Evolutionary conservation across 768 basidiomycete genomes (phyloP).

Genomic region (Naganishia friedmannii): DNA sequence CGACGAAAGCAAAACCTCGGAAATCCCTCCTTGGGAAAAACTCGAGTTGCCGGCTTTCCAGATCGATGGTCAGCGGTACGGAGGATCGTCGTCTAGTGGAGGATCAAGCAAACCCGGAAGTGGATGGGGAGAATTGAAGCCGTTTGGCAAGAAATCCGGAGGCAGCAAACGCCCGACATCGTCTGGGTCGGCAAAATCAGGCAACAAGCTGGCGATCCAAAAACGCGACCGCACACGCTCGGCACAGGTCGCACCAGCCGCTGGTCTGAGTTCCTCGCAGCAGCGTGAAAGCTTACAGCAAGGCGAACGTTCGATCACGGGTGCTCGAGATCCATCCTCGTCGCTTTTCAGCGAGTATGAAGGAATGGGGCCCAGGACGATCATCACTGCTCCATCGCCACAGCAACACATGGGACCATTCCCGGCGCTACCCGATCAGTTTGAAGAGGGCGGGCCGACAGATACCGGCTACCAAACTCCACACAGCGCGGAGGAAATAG

Average conservation of each 20-base stretch:
- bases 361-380: slow-evolving; percentile 18
- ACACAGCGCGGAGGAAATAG: background rate
- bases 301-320: background rate
- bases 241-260: background rate
- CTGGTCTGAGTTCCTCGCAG: background rate
- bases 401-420: background rate
- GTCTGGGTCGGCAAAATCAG: background rate
- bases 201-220: background rate
- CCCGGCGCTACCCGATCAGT: slow-evolving; percentile 1
- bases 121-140: slow-evolving; percentile 24
- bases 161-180: slow-evolving; percentile 8
- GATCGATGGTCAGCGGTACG: slow-evolving; percentile 45
- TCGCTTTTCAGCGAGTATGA: slow-evolving; percentile 16
- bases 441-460: background rate
- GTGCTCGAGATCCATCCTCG: background rate
- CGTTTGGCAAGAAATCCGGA: slow-evolving; percentile 11
- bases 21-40: slow-evolving; percentile 51
- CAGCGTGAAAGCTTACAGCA: background rate
- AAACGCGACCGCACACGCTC: slow-evolving; percentile 14
- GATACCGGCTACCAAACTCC: background rate
- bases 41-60: slow-evolving; percentile 49
- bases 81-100: slow-evolving; percentile 27
- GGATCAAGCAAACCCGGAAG: slow-evolving; percentile 2
- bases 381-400: slow-evolving; percentile 25
- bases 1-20: slow-evolving; percentile 15